phyloP scores from a whole-genome alignment of 2,329 filamentous ascomycete genomes.

The Dactylonectria estremocensis region DNA sequence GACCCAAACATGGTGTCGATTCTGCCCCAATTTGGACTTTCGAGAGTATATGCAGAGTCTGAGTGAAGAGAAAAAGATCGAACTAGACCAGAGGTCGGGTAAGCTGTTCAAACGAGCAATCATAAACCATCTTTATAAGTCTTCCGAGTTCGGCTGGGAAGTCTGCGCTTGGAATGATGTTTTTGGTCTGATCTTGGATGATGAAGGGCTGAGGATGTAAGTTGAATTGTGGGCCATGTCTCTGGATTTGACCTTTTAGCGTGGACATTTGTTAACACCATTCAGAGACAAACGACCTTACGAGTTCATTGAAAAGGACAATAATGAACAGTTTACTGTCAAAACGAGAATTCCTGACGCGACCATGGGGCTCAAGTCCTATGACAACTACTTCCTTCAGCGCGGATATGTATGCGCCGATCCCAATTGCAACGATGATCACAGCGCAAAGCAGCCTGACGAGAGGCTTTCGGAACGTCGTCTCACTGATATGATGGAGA shows the following conservation, averaged over 20 bases:
- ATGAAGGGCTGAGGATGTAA: conserved; percentile 7
- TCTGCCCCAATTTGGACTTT: conserved; percentile 1
- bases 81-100: not conserved
- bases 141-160: conserved; percentile 6
- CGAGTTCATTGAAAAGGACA: not conserved
- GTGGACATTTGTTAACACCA: not conserved
- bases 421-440: not conserved
- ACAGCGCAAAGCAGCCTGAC: not conserved
- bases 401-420: not conserved
- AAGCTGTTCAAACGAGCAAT: not conserved
- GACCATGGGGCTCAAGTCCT: not conserved
- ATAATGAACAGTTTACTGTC: not conserved
- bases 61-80: not conserved
- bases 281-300: conserved; percentile 1
- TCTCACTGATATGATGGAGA: not conserved
- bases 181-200: conserved; percentile 2
- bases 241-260: not conserved
- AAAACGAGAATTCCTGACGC: conserved; percentile 1
- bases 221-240: not conserved
- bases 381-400: not conserved
- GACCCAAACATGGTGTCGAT: not conserved
- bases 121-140: not conserved
- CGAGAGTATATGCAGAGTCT: not conserved
- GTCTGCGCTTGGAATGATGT: not conserved
- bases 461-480: not conserved